phyloP scores from a whole-genome alignment of 306 rosid genomes.

The Cucurbita argyrosperma region DNA sequence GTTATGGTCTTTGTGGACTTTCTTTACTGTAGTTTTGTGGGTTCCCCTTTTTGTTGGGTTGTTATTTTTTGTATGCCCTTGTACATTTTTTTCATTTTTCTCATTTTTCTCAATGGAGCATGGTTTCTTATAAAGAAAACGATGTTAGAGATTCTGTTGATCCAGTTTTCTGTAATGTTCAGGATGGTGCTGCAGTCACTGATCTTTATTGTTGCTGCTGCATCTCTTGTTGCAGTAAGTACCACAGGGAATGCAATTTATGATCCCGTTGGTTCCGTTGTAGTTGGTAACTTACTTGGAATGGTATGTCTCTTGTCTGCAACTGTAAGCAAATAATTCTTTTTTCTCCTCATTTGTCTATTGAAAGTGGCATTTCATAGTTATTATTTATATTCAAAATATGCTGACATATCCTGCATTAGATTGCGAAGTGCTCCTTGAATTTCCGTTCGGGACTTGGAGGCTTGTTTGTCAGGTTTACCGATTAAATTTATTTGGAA shows the following conservation, averaged over 20 bases:
- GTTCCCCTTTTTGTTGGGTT: not conserved
- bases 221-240: conserved; percentile 78
- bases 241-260: conserved; percentile 81
- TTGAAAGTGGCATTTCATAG: not conserved
- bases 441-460: not conserved
- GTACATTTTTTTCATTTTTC: not conserved
- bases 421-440: not conserved
- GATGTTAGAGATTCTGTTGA: not conserved
- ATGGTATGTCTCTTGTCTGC: conserved; percentile 39
- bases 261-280: conserved; percentile 86
- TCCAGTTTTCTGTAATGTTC: conserved; percentile 24
- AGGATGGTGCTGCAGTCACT: conserved; percentile 97
- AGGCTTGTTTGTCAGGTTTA: not conserved
- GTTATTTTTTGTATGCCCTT: not conserved
- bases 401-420: not conserved
- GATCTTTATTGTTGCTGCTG: conserved; percentile 89
- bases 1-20: not conserved
- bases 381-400: not conserved
- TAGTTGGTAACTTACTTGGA: conserved; percentile 95
- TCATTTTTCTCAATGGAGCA: not conserved
- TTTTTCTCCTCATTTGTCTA: not conserved
- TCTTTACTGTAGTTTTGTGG: not conserved
- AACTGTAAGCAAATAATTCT: not conserved
- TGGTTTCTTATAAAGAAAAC: not conserved
- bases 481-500: not conserved